Evolutionary conservation across 2,329 filamentous ascomycete species (phyloP), one percentile per base, ranked within the genome.

Genomic region (Paracamarosporium sp.): DNA sequence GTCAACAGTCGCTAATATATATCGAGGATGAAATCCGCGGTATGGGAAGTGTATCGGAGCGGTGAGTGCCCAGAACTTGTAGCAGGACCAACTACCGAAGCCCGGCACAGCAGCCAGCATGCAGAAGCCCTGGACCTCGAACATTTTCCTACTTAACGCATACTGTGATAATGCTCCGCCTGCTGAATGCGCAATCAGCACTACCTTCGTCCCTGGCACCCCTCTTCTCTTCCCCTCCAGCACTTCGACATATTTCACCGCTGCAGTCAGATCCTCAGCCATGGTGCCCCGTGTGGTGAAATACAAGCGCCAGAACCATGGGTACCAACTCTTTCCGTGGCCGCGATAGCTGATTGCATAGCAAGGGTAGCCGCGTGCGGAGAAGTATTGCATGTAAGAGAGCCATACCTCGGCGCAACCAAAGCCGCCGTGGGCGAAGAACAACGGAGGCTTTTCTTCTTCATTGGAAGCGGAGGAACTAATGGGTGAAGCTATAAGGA

Each of bases 401-500:
- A 80, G 73, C 82, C 83, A 86, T 20, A 85, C 78, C 67, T 79
- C 80, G 7, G 84, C 85, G 53, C 76, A 77, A 38, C 83, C 84
- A 76, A 85, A 84, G 47, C 83, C 83, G 36, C 83, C 84, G 60
- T 86, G 83, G 31, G 80, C 74, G 70, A 86, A 85, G 72, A 85
- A 79, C 12, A 85, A 67, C 1, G 81, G 78, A 9, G 77, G 68
- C 13, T 68, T 65, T 25, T 24, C 46, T 43, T 13, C 9, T 11
- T 43, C 28, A n/a, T 20, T 8, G 28, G 52, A 22, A 27, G 44
- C 27, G 25, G 24, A 5, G 31, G 53, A 20, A 25, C 35, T 46
- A 7, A 62, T 52, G 1, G 79, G 77, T 13, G 69, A 62, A n/a
- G 78, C 79, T 55, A 74, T 76, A 27, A 86, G 78, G 3, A 86